A percentile compares a stretch with the other conserved stretches of the same genome.
These are phyloP conservation scores for Tetrahymena thermophila DNA, from an alignment of 73 alveolate genomes.

Conservation along the genomic window DNA sequence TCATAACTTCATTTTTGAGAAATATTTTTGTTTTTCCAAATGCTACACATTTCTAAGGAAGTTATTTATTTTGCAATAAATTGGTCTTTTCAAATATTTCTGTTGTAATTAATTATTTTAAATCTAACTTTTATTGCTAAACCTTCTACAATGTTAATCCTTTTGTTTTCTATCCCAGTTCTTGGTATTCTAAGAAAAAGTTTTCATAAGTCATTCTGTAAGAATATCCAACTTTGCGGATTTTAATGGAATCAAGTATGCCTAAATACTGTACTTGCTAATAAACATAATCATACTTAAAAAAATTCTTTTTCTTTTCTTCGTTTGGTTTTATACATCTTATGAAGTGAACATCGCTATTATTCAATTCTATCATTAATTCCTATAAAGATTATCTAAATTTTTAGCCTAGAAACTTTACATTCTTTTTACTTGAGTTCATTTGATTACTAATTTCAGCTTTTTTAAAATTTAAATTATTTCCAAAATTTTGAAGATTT, in stretches of 20 bases:
- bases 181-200: background rate
- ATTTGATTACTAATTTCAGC: background rate
- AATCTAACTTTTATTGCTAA: slow-evolving; percentile 51
- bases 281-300: slow-evolving; percentile 71
- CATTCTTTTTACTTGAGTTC: background rate
- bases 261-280: slow-evolving; percentile 92
- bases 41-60: background rate
- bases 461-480: no score
- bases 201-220: slow-evolving; percentile 47
- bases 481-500: background rate
- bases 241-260: slow-evolving; percentile 86
- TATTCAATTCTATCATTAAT: slow-evolving; percentile 76
- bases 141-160: slow-evolving; percentile 78
- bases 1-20: slow-evolving; percentile 3
- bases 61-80: background rate
- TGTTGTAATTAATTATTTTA: background rate
- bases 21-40: slow-evolving; percentile 32
- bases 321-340: slow-evolving; percentile 94
- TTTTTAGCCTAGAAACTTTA: slow-evolving; percentile 39
- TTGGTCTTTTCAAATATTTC: slow-evolving; percentile 20
- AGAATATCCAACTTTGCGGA: slow-evolving; percentile 85
- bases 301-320: slow-evolving; percentile 49
- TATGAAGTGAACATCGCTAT: slow-evolving; percentile 82
- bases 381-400: slow-evolving; percentile 81
- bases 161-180: slow-evolving; percentile 35